A percentile compares a stretch with the other conserved stretches of the same genome.
Evolutionary conservation across 164 flowering plant genomes (phyloP).

Genomic region (Kingdonia uniflora): DNA sequence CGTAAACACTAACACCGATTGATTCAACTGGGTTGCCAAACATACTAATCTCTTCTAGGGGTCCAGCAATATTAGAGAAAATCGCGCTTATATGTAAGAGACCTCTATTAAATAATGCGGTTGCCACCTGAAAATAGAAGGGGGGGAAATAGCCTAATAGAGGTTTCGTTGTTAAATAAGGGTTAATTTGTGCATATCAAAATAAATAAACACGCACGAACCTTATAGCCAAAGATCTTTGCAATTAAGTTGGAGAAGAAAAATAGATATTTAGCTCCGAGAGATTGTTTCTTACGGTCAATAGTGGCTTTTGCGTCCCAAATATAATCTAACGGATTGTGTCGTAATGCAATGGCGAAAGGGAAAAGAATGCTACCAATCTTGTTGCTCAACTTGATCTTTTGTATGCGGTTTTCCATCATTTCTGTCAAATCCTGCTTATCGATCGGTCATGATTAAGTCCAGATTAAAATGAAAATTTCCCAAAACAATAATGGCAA

Average conservation of each 20-base stretch:
- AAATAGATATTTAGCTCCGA: neutral
- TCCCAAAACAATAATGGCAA: too few species aligned
- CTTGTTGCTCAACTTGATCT: neutral
- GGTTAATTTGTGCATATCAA: too few species aligned
- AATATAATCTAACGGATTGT: neutral
- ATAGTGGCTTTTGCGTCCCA: neutral
- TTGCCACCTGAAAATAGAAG: neutral
- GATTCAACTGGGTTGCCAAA: neutral
- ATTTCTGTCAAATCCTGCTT: neutral
- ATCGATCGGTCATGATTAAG: neutral
- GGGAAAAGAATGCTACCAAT: neutral
- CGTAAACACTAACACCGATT: neutral
- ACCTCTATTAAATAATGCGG: neutral
- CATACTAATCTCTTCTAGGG: neutral
- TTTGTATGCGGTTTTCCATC: neutral
- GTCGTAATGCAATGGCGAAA: neutral
- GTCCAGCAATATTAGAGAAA: conserved; percentile 2
- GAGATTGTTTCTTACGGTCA: conserved; percentile 1
- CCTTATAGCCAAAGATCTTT: neutral
- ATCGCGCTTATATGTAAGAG: neutral
- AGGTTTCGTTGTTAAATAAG: too few species aligned
- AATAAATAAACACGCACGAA: too few species aligned
- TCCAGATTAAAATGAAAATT: too few species aligned
- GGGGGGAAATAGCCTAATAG: too few species aligned
- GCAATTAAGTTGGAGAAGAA: neutral